Conservation (phyloP, 257 asterid genomes). For the Leonotis leonurus region DNA sequence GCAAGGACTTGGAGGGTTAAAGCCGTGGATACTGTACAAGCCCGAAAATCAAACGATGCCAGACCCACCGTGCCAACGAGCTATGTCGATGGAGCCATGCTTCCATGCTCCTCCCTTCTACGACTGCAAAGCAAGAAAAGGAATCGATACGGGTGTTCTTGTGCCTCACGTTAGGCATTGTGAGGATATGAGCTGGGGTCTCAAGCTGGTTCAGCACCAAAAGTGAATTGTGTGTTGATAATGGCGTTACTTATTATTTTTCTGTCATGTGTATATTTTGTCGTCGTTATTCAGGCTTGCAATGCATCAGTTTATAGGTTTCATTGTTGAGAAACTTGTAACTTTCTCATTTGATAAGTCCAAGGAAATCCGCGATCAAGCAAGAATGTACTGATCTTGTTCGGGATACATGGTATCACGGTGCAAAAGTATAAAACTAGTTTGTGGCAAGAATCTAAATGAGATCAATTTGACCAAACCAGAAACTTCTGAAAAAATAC, state of each 20-base stretch:
- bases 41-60: constrained; percentile 42
- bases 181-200: constrained; percentile 75
- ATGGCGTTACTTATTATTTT: not conserved
- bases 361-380: too few relatives aligned
- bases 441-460: too few relatives aligned
- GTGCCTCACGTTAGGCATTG: constrained; percentile 65
- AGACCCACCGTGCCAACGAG: constrained; percentile 49
- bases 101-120: constrained; percentile 65
- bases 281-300: too few relatives aligned
- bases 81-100: constrained; percentile 64
- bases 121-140: constrained; percentile 38
- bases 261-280: too few relatives aligned
- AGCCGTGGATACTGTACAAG: constrained; percentile 71
- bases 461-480: too few relatives aligned
- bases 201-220: constrained; percentile 38
- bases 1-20: constrained; percentile 72
- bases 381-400: too few relatives aligned
- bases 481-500: too few relatives aligned
- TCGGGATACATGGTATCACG: too few relatives aligned
- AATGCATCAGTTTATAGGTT: too few relatives aligned
- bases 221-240: not conserved
- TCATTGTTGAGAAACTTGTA: too few relatives aligned
- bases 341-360: too few relatives aligned
- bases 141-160: constrained; percentile 39
- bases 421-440: too few relatives aligned